Evolutionary conservation across 106 monocot species (phyloP), one percentile per base, ranked within the genome.

Genomic region (Chionographis japonica): DNA sequence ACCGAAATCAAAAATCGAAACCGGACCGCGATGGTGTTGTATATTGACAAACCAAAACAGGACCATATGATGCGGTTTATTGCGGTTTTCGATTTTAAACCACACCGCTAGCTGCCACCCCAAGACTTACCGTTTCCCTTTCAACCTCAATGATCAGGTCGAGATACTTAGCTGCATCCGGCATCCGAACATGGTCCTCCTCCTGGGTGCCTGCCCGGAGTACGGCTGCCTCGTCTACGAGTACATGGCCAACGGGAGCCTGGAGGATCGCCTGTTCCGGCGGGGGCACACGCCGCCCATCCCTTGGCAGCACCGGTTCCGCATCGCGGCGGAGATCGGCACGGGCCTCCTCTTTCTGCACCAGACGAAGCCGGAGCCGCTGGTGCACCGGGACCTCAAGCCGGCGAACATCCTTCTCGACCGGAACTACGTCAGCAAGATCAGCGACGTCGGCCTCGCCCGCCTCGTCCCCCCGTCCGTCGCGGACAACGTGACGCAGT

Each of bases 311-410:
- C 59, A 77, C 54, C 36, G 77, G 39, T 77, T 77, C 56, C 77
- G 77, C 64, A 77, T 77, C 17, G 54, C 77, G 0, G 64, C 63
- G 1, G 77, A 77, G 64, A 70, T 77, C 13, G 77, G 63, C 51
- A 77, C 77, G 0, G 70, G 51, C 57, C 77, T 77, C 64, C 77
- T 77, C 41, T 77, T 77, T 69, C 77, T 77, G 50, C 77, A 77
- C 62, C 77, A 77, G 11, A 62, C 77, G 1, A 77, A 70, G 38
- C 77, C 77, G 0, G 64, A 77, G 56, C 62, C 77, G 3, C 50
- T 77, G 2, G 77, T 77, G 12, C 77, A 77, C 43, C 37, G 77
- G 3, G 77, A 77, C 40, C 77, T 77, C 58, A 77, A 77, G 51
- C 77, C 77, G 3, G 77, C 63, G 4, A 77, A 77, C 70, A 70